Evolutionary conservation across 2,329 filamentous ascomycete species (phyloP), one percentile per base, ranked within the genome.

Genomic region (Hypoxylon sp.): DNA sequence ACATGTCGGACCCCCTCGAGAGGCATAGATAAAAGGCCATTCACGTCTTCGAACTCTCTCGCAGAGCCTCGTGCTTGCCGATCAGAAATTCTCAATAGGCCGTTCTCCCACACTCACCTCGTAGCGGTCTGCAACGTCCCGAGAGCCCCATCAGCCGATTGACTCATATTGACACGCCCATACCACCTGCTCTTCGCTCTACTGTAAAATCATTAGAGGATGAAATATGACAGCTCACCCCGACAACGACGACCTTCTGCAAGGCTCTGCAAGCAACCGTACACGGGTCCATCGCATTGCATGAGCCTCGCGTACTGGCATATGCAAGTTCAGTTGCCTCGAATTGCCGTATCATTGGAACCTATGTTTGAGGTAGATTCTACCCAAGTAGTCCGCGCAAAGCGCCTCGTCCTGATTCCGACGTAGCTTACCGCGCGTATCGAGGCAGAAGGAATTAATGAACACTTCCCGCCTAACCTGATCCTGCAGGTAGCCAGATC

Each of bases 401-500:
- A 30, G n/a, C 34, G 38, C 53, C 57, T 60, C 41, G 28, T 48
- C 17, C 9, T 36, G 45, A 17, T 34, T 34, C 59, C 34, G 45
- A 67, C 14, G 48, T 30, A 30, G 41, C 32, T 21, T 55, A 21
- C 59, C 60, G 59, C 30, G 14, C 34, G 45, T 50, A 25, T 61
- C 51, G 57, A 62, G 60, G 38, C 19, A 43, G 34, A 19, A 7
- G 49, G 36, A 41, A 58, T 63, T 51, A 25, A 11, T 19, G 32
- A 62, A 52, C 38, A 41, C 21, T 19, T 19, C 28, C 21, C 36
- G 41, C 57, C 49, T 21, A 45, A 43, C 53, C n/a, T 69, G 66
- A 72, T 73, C 53, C 67, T 68, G 72, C 64, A 53, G 58, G 58
- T 72, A 73, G 66, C 72, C 71, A 68, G 62, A 63, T 63, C 51